Evolutionary conservation across 179 eudicot genomes (phyloP).

Genomic region (Drosera spatulata): DNA sequence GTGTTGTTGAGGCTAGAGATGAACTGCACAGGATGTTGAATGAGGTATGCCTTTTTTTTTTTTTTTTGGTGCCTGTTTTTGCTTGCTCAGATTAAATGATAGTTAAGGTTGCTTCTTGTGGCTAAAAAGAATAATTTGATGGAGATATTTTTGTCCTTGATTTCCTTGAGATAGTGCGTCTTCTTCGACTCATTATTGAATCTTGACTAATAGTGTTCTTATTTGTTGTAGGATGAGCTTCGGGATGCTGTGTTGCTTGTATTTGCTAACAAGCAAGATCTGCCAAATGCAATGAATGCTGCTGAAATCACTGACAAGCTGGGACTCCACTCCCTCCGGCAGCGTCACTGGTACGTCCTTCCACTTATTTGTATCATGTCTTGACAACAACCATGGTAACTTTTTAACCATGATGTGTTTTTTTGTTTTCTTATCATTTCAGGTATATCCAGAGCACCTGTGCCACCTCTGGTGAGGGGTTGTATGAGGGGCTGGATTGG

Average conservation of each 20-base stretch:
- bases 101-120: too few relatives aligned
- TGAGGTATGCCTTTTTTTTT: conserved; percentile 17
- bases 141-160: too few relatives aligned
- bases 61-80: background rate
- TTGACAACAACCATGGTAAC: conserved; percentile 10
- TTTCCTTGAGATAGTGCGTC: too few relatives aligned
- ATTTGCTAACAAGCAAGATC: conserved; percentile 91
- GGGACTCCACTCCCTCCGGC: conserved; percentile 13
- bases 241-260: conserved; percentile 87
- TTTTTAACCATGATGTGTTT: conserved; percentile 1
- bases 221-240: conserved; percentile 65
- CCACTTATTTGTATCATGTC: background rate
- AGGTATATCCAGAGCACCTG: conserved; percentile 43
- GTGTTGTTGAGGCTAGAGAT: conserved; percentile 9
- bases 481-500: too few relatives aligned
- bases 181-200: too few relatives aligned
- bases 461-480: too few relatives aligned
- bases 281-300: conserved; percentile 42
- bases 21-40: conserved; percentile 43
- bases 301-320: too few relatives aligned
- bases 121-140: too few relatives aligned
- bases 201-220: background rate
- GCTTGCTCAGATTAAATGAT: background rate
- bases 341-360: conserved; percentile 70
- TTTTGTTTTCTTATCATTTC: conserved; percentile 8